Evolutionary conservation across 139 green algal species (phyloP).

Genomic region (Ettlia oleoabundans): DNA sequence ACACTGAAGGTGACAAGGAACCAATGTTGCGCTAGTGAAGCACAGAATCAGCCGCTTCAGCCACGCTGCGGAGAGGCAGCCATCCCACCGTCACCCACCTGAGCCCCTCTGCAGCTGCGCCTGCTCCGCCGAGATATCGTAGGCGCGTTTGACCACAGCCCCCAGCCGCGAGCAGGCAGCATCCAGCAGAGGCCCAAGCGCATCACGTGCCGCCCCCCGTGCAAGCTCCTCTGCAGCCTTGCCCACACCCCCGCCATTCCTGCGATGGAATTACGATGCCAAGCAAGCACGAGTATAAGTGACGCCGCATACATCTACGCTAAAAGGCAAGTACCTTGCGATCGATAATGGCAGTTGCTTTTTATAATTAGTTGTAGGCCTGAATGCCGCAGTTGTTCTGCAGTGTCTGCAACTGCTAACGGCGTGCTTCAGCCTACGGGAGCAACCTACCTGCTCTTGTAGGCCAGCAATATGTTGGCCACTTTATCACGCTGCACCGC

Average conservation of each 20-base stretch:
- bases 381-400: no score
- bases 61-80: no score
- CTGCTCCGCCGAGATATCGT: constrained; percentile 76
- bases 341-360: no score
- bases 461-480: constrained; percentile 89
- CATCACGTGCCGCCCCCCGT: constrained; percentile 65
- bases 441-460: constrained; percentile 54
- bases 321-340: background rate
- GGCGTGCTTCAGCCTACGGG: no score
- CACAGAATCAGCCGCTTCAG: no score
- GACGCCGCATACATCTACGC: background rate
- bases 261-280: background rate
- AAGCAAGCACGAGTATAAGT: background rate
- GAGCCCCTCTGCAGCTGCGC: constrained; percentile 24
- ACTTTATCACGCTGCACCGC: constrained; percentile 78
- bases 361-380: no score
- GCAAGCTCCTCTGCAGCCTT: constrained; percentile 88
- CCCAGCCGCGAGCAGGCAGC: constrained; percentile 76
- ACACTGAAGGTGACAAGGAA: no score
- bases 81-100: background rate
- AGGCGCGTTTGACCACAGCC: constrained; percentile 70
- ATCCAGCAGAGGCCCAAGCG: constrained; percentile 84
- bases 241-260: constrained; percentile 50
- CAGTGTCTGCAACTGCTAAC: no score
- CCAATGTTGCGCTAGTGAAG: no score